Conservation (phyloP, 768 basidiomycete species). For the Termitomyces eurrhizus region DNA sequence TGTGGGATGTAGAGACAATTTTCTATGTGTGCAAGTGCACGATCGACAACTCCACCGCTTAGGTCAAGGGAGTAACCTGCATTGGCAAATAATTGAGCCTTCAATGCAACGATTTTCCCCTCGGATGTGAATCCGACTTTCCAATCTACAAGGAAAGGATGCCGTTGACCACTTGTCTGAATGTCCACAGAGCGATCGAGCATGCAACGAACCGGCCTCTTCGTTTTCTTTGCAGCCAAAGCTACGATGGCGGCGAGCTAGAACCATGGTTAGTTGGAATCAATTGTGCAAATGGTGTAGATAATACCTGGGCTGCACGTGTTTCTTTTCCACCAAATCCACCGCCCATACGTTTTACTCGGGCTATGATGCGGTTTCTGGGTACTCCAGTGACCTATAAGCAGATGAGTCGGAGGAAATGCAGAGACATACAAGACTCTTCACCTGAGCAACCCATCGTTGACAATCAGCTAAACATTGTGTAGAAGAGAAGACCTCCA, state of each 20-base stretch:
- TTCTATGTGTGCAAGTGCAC: conserved; percentile 13
- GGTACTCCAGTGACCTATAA: conserved; percentile 14
- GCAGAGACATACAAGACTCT: neutral
- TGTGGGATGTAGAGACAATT: conserved; percentile 16
- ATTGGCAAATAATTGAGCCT: conserved; percentile 12
- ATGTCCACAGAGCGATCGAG: conserved; percentile 16
- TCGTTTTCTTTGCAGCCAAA: conserved; percentile 14
- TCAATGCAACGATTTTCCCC: conserved; percentile 12
- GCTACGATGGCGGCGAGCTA: conserved; percentile 15
- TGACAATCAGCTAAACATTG: conserved; percentile 13
- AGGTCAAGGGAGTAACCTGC: conserved; percentile 16
- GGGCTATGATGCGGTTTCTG: conserved; percentile 13
- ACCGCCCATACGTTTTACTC: conserved; percentile 14
- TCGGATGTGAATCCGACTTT: conserved; percentile 14
- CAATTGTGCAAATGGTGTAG: neutral
- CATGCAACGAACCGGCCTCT: conserved; percentile 16
- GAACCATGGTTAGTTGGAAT: neutral
- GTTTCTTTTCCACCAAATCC: conserved; percentile 17
- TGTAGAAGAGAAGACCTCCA: conserved; percentile 15
- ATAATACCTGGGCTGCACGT: conserved; percentile 8
- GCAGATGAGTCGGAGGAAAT: neutral
- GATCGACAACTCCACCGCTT: conserved; percentile 16
- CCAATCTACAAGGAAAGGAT: conserved; percentile 15
- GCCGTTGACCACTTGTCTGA: conserved; percentile 15
- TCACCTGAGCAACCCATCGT: conserved; percentile 15